These are phyloP conservation scores for Begonia peltatifolia DNA, from an alignment of 306 rosid species.

Conservation along the genomic window DNA sequence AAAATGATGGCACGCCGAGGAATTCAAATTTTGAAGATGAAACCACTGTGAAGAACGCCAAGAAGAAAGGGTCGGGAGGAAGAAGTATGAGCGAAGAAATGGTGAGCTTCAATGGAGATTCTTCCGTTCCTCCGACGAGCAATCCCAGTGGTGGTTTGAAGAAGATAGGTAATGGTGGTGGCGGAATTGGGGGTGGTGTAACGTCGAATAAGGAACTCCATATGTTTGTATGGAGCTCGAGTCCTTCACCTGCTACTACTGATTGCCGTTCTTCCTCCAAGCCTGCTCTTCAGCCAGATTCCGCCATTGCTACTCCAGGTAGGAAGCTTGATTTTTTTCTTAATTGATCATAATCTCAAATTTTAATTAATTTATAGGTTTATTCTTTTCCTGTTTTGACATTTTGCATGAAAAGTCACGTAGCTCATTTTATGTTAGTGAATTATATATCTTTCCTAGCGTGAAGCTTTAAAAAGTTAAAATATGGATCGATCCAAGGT, in stretches of 20 bases:
- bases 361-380: too few relatives aligned
- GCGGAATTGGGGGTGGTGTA: not conserved
- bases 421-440: too few relatives aligned
- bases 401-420: too few relatives aligned
- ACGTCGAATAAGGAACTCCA: conserved; percentile 45
- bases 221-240: conserved; percentile 92
- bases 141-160: conserved; percentile 43
- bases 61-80: conserved; percentile 44
- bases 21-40: conserved; percentile 64
- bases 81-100: conserved; percentile 71
- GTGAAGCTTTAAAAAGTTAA: too few relatives aligned
- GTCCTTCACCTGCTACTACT: conserved; percentile 46
- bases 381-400: too few relatives aligned
- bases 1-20: conserved; percentile 59
- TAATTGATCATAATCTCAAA: too few relatives aligned
- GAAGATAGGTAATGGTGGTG: conserved; percentile 31
- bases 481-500: too few relatives aligned
- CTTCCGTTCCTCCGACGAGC: conserved; percentile 52
- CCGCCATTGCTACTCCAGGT: too few relatives aligned
- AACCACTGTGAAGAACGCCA: conserved; percentile 21
- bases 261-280: too few relatives aligned
- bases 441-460: too few relatives aligned
- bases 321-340: too few relatives aligned
- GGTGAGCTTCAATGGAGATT: conserved; percentile 25
- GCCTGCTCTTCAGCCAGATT: too few relatives aligned